Base-by-base conservation (phyloP, 305 asterid genomes). In the Fraxinus nigra region DNA sequence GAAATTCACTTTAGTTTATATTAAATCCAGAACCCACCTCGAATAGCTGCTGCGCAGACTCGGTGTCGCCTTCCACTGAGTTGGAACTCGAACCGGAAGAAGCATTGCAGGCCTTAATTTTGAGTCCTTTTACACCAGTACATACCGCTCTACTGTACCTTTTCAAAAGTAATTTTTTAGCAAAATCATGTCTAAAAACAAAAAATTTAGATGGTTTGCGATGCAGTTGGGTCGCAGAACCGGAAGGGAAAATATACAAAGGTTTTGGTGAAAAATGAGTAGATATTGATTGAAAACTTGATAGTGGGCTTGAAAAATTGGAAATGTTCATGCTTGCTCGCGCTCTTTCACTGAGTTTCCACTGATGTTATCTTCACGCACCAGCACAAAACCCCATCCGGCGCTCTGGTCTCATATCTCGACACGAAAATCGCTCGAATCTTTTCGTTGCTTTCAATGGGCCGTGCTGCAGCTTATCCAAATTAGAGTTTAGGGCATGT, bases 31-130 rank as follows among this genome's bases (percentile, higher is more conserved):
- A 32, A 48, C 83, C 84, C 84, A 93, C 95, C 95, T 91, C 93
- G 85, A 90, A 91, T 35, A 89, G 87, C 87, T 89, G 94, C 85
- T 88, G 89, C 65, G 94, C 75, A 18, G 92, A 86, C 32, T 90
- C 90, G 16, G 85, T 75, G 43, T 83, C 95, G 37, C 61, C 75
- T 22, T 89, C 87, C 67, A 80, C 82, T 3, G 84, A 74, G 77
- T 70, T 74, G 63, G 92, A 86, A 79, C 80, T 82, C 79, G 85
- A 81, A 75, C 82, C 75, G 3, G 81, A 78, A 59, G 90, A 82
- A 85, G 79, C 87, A 61, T 79, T 85, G 86, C 85, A 84, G 4
- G 84, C 76, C 77, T 80, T 82, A 30, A 85, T 79, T 80, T 81
- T 72, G 81, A 76, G 85, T 70, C 84, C 79, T 81, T 82, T 81